Conservation (phyloP, 148 eudicot species). For the Rhododendron kiyosumense region DNA sequence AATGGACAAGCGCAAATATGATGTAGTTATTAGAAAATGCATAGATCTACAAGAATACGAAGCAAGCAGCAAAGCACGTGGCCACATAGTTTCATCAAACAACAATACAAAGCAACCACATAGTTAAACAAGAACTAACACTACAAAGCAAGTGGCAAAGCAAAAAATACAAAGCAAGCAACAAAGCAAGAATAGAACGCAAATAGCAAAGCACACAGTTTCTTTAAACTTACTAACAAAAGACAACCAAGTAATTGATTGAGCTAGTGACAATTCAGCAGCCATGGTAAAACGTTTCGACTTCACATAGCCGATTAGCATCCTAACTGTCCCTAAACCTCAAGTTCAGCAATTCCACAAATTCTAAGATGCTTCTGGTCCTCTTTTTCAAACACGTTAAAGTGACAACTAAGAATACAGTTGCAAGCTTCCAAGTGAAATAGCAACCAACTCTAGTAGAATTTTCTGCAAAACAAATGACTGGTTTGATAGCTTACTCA, state of each 20-base stretch:
- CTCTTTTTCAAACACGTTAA: not conserved
- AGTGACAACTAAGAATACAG: not conserved
- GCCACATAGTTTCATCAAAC: not conserved
- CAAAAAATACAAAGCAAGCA: not conserved
- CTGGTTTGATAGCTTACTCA: constrained; percentile 46
- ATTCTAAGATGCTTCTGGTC: not conserved
- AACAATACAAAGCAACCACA: not conserved
- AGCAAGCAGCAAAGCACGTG: not conserved
- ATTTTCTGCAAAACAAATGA: not conserved
- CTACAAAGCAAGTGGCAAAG: not conserved
- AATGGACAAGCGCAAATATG: not conserved
- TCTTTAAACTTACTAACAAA: not conserved
- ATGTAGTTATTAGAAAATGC: not conserved
- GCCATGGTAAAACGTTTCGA: not conserved
- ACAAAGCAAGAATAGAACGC: not conserved
- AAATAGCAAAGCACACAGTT: not conserved
- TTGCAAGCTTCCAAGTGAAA: not conserved
- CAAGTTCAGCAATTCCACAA: not conserved
- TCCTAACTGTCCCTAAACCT: not conserved
- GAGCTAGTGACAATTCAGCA: not conserved
- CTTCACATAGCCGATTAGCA: not conserved
- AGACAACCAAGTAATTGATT: not conserved
- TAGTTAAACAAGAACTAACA: not conserved
- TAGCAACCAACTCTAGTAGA: not conserved
- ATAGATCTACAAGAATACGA: not conserved